Evolutionary conservation across 139 green algal species (phyloP).

Genomic region (Zygnema cylindricum): DNA sequence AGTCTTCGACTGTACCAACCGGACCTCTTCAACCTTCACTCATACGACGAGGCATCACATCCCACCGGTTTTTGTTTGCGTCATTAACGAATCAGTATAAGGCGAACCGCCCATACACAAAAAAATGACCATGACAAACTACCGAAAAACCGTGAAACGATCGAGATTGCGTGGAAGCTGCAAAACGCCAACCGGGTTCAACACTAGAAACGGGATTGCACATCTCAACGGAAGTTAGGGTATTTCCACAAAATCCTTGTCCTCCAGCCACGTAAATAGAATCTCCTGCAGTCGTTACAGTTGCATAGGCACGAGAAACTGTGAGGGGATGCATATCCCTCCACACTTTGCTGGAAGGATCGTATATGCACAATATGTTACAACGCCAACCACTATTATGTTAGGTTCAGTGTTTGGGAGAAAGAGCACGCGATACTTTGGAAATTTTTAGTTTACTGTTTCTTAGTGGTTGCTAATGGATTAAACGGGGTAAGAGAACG

Average conservation of each 20-base stretch:
- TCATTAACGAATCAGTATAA: conserved; percentile 18
- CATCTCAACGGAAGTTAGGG: not conserved
- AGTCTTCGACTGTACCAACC: not conserved
- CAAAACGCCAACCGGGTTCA: not conserved
- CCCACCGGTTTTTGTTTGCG: not conserved
- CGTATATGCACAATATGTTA: conserved; percentile 8
- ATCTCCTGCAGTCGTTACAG: not conserved
- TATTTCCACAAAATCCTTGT: not conserved
- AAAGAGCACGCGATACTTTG: no score
- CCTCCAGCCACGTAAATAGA: not conserved
- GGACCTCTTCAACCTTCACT: conserved; percentile 18
- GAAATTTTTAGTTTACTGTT: no score
- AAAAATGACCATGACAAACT: not conserved
- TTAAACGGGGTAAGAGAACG: no score
- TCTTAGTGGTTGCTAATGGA: no score
- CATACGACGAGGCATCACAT: conserved; percentile 10
- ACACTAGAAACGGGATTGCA: not conserved
- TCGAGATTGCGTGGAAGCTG: not conserved
- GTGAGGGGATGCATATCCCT: not conserved
- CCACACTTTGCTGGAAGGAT: not conserved
- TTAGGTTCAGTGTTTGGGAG: no score
- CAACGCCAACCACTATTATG: no score
- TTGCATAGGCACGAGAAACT: not conserved
- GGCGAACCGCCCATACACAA: conserved; percentile 16
- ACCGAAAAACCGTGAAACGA: not conserved